Evolutionary conservation across 805 yeast genomes (phyloP).

Genomic region (Metschnikowia chrysomelidarum): DNA sequence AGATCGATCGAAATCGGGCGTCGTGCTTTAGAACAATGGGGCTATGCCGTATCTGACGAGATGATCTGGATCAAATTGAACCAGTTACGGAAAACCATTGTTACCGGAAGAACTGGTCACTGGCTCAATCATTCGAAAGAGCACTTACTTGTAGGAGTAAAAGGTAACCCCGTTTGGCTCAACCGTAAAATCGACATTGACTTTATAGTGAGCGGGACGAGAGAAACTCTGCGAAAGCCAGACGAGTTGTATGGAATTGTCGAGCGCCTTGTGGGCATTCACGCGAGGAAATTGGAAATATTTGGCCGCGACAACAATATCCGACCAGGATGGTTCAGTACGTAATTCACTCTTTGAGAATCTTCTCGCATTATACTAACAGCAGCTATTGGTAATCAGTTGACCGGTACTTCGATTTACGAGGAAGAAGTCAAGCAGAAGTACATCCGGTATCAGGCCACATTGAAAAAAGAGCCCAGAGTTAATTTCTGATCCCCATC

Average conservation of each 20-base stretch:
- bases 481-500: no score
- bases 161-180: conserved; percentile 78
- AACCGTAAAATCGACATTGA: conserved; percentile 68
- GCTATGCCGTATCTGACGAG: conserved; percentile 75
- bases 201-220: conserved; percentile 72
- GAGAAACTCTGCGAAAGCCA: conserved; percentile 90
- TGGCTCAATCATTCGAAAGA: conserved; percentile 96
- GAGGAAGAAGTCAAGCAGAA: conserved; percentile 55
- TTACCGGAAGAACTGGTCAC: conserved; percentile 95
- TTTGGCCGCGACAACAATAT: conserved; percentile 87
- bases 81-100: conserved; percentile 82
- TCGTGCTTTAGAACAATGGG: conserved; percentile 75
- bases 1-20: conserved; percentile 88
- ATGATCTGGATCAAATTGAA: conserved; percentile 89
- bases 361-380: conserved; percentile 7
- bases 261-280: conserved; percentile 77
- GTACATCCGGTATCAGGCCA: conserved; percentile 23
- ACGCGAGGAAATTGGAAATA: conserved; percentile 78
- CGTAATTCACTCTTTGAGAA: conserved; percentile 14
- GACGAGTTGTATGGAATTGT: conserved; percentile 84
- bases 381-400: conserved; percentile 70
- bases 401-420: conserved; percentile 54
- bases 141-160: conserved; percentile 80
- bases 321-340: conserved; percentile 84
- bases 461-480: conserved; percentile 4